Evolutionary conservation across 2,329 filamentous ascomycete species (phyloP), one percentile per base, ranked within the genome.

Genomic region (Thermoascus crustaceus): DNA sequence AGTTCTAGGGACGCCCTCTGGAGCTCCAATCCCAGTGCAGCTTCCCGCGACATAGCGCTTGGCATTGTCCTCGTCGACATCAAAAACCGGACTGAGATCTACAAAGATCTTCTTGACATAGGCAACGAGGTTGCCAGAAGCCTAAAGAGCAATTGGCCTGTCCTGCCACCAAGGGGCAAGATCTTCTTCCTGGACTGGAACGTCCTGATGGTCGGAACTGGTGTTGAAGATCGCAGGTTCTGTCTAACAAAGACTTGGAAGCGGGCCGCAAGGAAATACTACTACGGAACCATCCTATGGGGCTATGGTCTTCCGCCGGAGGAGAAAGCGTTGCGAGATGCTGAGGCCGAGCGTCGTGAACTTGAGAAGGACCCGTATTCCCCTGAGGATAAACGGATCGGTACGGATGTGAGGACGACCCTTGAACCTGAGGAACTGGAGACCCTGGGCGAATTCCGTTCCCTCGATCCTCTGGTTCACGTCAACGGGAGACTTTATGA

Each of bases 251-350:
- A 45, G 2, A 51, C 49, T 1, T 63, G 60, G 57, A 38, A 46
- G 7, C 34, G 38, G 18, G 46, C 58, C 10, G 50, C 49, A 14
- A 44, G 35, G 20, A 40, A 45, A 5, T 51, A 54, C 21, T 61
- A 56, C 30, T 59, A 55, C 25, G 58, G 55, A 3, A 60, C 50
- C 37, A 39, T 64, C 16, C 45, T 42, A 17, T 60, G 58, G 57
- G 38, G 40, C 18, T 30, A 34, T 14, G 40, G 33, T 5, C 10
- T 25, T n/a, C 23, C 7, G 10, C 3, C 13, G 16, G 16, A 23
- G 20, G 29, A 27, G 22, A 8, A 10, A 16, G 10, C 23, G n/a
- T 22, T 7, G 20, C 22, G 20, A 13, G 23, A 34, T 14, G 25
- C 21, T 4, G 32, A 19, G 20, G 16, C 17, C 26, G 23, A 8